Evolutionary conservation across 805 yeast species (phyloP), one percentile per base, ranked within the genome.

Genomic region (Spathaspora arborariae): DNA sequence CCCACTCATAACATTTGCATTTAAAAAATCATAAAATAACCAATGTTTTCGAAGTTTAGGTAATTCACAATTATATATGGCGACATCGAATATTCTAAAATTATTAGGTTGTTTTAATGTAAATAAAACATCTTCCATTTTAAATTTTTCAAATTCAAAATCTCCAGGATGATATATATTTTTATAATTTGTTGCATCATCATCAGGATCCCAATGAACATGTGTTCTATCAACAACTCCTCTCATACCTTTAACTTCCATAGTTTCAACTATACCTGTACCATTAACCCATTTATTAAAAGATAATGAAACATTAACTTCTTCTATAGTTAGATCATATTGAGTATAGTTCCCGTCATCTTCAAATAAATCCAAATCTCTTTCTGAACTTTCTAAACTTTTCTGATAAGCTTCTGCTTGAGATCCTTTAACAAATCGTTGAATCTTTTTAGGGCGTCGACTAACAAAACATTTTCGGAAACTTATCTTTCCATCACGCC

Each of bases 271-370:
- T 15, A 94, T 84, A 0, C 99, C 99, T 45, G 77, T 77, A 0
- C 98, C 98, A 55, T 87, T 84, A 44, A 94, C 69, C 95, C 97
- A 94, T 57, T 89, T 88, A 44, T 79, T 73, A 54, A 94, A 80
- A 10, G 95, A 86, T 15, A 94, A 67, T 1, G 96, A 82, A 0
- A 94, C 79, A 45, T 84, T 83, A 10, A 91, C 84, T 54, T 85
- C 86, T 49, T 92, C 96, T 13, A 94, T 85, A 0, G 96, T 88
- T 35, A 94, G 63, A 63, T 94, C 99, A 62, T 85, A 94, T 62
- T 94, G 99, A 0, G 99, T 92, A 65, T 91, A 94, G 65, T 94
- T 94, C 1, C 97, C 98, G 60, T 90, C 96, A 56, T 86, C 96
- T 46, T 68, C 72, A 18, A 67, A 68, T 21, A 67, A 75, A 13